Conservation (phyloP, 2,329 filamentous ascomycete species). For the Fusarium continuum region DNA sequence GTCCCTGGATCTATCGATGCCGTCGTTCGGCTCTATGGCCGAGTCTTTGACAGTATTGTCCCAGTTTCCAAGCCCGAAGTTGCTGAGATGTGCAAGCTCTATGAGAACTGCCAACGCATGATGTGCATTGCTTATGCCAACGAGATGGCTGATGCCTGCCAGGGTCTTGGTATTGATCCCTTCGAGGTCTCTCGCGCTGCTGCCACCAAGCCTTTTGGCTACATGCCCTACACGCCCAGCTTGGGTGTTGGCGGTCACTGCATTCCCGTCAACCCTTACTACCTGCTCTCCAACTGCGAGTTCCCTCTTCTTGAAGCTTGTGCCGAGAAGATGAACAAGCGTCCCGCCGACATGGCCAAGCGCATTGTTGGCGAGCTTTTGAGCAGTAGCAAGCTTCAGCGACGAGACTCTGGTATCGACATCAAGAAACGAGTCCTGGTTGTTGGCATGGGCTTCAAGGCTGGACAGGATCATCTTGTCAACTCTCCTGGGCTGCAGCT, state of each 20-base stretch:
- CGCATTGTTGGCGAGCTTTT: neutral
- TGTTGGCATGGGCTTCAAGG: slow-evolving; percentile 37
- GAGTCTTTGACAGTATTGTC: slow-evolving; percentile 57
- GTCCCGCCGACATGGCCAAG: slow-evolving; percentile 45
- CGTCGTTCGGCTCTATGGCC: slow-evolving; percentile 55
- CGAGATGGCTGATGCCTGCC: slow-evolving; percentile 63
- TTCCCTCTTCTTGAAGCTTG: slow-evolving; percentile 58
- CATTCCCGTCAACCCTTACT: slow-evolving; percentile 64
- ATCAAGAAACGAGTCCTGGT: slow-evolving; percentile 26
- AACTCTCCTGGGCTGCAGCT: slow-evolving; percentile 34
- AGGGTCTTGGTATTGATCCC: slow-evolving; percentile 54
- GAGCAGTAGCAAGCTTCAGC: neutral
- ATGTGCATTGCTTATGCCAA: slow-evolving; percentile 63
- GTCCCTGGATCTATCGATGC: slow-evolving; percentile 54
- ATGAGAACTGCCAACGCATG: slow-evolving; percentile 66
- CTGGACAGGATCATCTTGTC: slow-evolving; percentile 36
- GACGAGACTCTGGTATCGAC: slow-evolving; percentile 16
- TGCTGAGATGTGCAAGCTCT: slow-evolving; percentile 66
- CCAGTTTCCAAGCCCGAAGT: slow-evolving; percentile 61
- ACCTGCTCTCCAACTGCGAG: slow-evolving; percentile 57
- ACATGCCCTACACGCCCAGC: slow-evolving; percentile 56
- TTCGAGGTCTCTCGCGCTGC: slow-evolving; percentile 60
- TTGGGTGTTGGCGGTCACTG: slow-evolving; percentile 64
- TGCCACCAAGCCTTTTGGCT: slow-evolving; percentile 62
- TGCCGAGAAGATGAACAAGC: slow-evolving; percentile 53